These are phyloP conservation scores for Amborella trichopoda DNA, from an alignment of 164 flowering plant species.

Conservation along the genomic window DNA sequence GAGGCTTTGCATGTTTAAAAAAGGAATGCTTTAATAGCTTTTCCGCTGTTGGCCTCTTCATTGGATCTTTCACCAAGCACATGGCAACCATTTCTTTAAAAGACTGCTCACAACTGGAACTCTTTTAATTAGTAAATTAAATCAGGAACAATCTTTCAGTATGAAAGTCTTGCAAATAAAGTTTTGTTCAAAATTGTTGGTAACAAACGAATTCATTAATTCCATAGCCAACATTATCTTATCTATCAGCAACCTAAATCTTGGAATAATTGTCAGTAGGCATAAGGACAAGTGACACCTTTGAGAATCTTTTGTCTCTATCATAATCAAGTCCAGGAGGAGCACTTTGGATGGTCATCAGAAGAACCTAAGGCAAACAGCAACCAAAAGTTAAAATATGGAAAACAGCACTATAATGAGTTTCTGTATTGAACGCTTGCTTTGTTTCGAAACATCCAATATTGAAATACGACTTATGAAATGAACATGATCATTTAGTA, in stretches of 20 bases:
- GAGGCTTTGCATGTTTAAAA: slow-evolving; percentile 84
- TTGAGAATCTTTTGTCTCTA: slow-evolving; percentile 89
- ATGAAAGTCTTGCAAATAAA: no score
- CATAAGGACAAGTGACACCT: slow-evolving; percentile 52
- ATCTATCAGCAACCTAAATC: neutral
- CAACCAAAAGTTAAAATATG: neutral
- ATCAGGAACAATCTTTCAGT: no score
- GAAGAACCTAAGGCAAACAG: slow-evolving; percentile 22
- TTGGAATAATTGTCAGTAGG: neutral
- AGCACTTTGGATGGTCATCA: slow-evolving; percentile 40
- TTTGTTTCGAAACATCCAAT: neutral
- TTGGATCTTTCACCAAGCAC: slow-evolving; percentile 99
- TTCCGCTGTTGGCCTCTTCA: slow-evolving; percentile 93
- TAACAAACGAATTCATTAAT: no score
- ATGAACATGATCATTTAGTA: neutral
- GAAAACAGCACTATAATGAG: neutral
- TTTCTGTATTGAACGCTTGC: neutral
- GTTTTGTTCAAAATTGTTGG: no score
- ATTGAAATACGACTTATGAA: neutral
- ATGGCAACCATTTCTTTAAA: slow-evolving; percentile 99
- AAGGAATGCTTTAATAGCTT: slow-evolving; percentile 85
- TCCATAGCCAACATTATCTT: no score
- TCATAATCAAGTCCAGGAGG: slow-evolving; percentile 87
- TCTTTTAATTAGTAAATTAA: slow-evolving; percentile 45
- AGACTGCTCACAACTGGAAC: slow-evolving; percentile 74